Percentiles rank a stretch among this genome's conserved stretches.
phyloP scores from a whole-genome alignment of 1,139 yeast genomes.

The Meyerozyma athensensis region DNA sequence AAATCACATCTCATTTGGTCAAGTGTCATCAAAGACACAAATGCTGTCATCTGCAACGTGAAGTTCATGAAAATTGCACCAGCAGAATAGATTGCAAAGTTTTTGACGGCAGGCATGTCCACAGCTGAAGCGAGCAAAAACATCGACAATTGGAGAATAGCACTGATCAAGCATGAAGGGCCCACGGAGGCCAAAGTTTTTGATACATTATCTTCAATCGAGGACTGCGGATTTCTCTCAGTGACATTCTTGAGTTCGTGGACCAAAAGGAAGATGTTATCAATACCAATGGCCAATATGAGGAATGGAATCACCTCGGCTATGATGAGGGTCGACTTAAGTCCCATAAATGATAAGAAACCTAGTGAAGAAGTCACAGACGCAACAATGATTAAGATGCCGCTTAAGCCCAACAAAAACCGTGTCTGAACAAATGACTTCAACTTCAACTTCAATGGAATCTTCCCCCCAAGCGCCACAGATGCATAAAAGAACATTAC shows the following conservation, averaged over 20 bases:
- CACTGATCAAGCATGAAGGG: constrained; percentile 79
- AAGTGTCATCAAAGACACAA: constrained; percentile 64
- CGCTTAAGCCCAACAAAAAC: constrained; percentile 72
- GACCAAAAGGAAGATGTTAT: constrained; percentile 80
- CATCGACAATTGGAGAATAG: constrained; percentile 71
- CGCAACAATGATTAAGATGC: constrained; percentile 71
- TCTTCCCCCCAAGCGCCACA: constrained; percentile 66
- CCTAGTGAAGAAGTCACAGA: constrained; percentile 85
- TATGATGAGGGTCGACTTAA: constrained; percentile 83
- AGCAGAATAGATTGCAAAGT: constrained; percentile 88
- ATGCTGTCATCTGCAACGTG: constrained; percentile 73
- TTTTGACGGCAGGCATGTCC: constrained; percentile 92
- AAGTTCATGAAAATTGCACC: constrained; percentile 80
- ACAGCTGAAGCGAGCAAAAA: constrained; percentile 77
- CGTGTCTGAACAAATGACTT: constrained; percentile 52
- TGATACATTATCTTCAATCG: constrained; percentile 52
- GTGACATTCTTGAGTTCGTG: constrained; percentile 66
- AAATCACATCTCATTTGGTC: constrained; percentile 63
- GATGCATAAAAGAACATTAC: constrained; percentile 92
- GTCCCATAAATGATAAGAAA: constrained; percentile 64
- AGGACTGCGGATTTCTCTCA: constrained; percentile 27
- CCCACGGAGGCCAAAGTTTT: constrained; percentile 70
- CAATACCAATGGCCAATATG: constrained; percentile 91
- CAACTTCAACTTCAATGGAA: constrained; percentile 22
- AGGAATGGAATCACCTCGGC: constrained; percentile 97